phyloP scores from a whole-genome alignment of 306 rosid genomes.

The Lathyrus tuberosus region DNA sequence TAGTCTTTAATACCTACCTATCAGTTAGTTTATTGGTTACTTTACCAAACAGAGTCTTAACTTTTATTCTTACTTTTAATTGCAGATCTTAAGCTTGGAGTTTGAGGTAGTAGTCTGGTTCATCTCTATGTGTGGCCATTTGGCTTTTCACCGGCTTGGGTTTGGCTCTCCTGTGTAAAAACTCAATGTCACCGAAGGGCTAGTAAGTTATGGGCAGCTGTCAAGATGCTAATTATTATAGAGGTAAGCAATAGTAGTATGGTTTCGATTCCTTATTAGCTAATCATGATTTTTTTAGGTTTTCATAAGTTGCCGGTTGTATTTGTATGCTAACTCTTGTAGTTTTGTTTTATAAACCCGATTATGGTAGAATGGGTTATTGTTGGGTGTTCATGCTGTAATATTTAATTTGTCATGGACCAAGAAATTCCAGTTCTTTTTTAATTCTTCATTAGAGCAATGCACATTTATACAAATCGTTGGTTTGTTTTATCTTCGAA shows the following conservation, averaged over 20 bases:
- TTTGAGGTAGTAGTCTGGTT: conserved; percentile 35
- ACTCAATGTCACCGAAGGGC: conserved; percentile 75
- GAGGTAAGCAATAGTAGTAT: conserved; percentile 44
- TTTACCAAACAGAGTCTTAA: conserved; percentile 26
- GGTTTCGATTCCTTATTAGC: conserved; percentile 17
- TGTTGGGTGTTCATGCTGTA: conserved; percentile 8
- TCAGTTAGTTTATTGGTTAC: background rate
- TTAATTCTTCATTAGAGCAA: too few species aligned
- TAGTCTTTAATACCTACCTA: background rate
- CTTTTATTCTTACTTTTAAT: conserved; percentile 5
- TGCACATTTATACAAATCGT: too few species aligned
- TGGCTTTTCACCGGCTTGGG: conserved; percentile 39
- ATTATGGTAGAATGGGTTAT: conserved; percentile 22
- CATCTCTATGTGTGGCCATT: conserved; percentile 42
- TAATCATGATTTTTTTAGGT: background rate
- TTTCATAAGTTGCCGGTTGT: conserved; percentile 13
- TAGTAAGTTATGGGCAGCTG: conserved; percentile 78
- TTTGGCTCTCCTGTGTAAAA: conserved; percentile 45
- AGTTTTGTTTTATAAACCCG: conserved; percentile 1
- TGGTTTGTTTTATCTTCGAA: too few species aligned
- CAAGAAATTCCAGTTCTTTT: background rate
- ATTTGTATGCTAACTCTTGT: background rate
- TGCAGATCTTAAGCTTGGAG: conserved; percentile 47
- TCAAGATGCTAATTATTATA: conserved; percentile 52
- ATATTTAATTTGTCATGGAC: conserved; percentile 3